A percentile compares a stretch with the other conserved stretches of the same genome.
Conservation (phyloP, 768 basidiomycete species). For the Phylloporus scabripes region DNA sequence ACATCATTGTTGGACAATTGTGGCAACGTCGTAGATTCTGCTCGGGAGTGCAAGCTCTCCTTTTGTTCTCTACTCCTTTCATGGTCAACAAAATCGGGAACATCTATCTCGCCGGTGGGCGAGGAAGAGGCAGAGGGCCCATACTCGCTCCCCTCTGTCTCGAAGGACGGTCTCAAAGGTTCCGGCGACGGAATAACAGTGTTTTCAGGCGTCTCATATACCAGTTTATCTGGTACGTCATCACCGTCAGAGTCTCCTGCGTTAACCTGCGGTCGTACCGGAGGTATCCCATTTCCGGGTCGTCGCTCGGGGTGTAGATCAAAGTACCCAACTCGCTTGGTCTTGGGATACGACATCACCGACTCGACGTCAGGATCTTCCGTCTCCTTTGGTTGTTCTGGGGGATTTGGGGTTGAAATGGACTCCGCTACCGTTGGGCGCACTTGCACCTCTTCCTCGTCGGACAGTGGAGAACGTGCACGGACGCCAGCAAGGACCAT, state of each 20-base stretch:
- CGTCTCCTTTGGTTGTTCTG: slow-evolving; percentile 37
- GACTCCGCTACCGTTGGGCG: slow-evolving; percentile 19
- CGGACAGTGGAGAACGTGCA: slow-evolving; percentile 33
- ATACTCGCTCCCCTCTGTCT: slow-evolving; percentile 32
- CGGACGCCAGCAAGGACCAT: slow-evolving; percentile 59
- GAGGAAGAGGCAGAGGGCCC: slow-evolving; percentile 27
- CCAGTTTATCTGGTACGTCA: slow-evolving; percentile 31
- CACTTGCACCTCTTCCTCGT: slow-evolving; percentile 35
- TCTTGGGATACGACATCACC: slow-evolving; percentile 32
- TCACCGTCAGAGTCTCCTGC: slow-evolving; percentile 33
- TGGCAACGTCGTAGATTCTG: slow-evolving; percentile 29
- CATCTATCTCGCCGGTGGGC: slow-evolving; percentile 27
- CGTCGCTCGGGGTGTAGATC: slow-evolving; percentile 74
- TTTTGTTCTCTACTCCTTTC: slow-evolving; percentile 22
- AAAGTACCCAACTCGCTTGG: slow-evolving; percentile 59
- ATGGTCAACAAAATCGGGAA: slow-evolving; percentile 24
- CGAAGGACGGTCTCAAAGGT: slow-evolving; percentile 28
- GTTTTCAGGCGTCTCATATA: slow-evolving; percentile 26
- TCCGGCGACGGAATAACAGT: slow-evolving; percentile 16
- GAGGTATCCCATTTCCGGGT: slow-evolving; percentile 23
- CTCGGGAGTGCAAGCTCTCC: slow-evolving; percentile 22
- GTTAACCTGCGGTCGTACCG: slow-evolving; percentile 25
- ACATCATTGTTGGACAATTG: slow-evolving; percentile 9
- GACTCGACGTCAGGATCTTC: slow-evolving; percentile 44
- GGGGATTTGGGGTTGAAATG: background rate